phyloP scores from a whole-genome alignment of 768 basidiomycete species.

The Boletus reticulatus region DNA sequence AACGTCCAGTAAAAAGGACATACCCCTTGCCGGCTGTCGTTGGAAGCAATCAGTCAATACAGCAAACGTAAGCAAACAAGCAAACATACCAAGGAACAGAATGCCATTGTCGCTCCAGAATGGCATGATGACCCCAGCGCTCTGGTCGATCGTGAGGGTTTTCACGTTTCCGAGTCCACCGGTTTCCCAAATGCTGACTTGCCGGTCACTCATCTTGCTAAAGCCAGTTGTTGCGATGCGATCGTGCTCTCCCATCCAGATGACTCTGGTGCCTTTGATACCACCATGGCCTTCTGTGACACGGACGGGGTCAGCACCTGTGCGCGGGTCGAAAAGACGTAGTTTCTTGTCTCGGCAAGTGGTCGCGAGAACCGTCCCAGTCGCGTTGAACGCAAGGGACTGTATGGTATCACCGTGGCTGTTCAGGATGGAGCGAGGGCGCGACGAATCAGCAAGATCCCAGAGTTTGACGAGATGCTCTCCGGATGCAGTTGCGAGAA shows the following conservation, averaged over 20 bases:
- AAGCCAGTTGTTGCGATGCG: conserved; percentile 94
- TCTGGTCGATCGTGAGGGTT: conserved; percentile 80
- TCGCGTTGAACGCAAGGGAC: conserved; percentile 75
- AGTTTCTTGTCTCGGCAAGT: conserved; percentile 93
- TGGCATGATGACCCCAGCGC: conserved; percentile 93
- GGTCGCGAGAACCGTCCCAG: conserved; percentile 80
- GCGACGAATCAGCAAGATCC: conserved; percentile 79
- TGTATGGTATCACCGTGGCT: conserved; percentile 92
- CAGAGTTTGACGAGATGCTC: conserved; percentile 90
- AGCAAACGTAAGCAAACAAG: neutral
- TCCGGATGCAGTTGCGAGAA: conserved; percentile 77
- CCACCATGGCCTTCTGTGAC: conserved; percentile 86
- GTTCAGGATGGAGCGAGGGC: conserved; percentile 54
- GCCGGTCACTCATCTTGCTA: conserved; percentile 94
- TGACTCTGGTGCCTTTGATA: conserved; percentile 86
- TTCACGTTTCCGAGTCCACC: conserved; percentile 73
- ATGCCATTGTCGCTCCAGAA: conserved; percentile 97
- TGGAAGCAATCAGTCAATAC: neutral
- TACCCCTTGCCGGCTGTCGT: conserved; percentile 82
- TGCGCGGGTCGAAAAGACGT: conserved; percentile 87
- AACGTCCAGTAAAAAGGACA: conserved; percentile 14
- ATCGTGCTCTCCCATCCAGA: conserved; percentile 89
- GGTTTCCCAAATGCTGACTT: conserved; percentile 89
- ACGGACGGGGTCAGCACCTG: conserved; percentile 78
- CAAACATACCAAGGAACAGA: conserved; percentile 68